Evolutionary conservation across 2,329 filamentous ascomycete species (phyloP).

Genomic region (Phyllachora maydis): DNA sequence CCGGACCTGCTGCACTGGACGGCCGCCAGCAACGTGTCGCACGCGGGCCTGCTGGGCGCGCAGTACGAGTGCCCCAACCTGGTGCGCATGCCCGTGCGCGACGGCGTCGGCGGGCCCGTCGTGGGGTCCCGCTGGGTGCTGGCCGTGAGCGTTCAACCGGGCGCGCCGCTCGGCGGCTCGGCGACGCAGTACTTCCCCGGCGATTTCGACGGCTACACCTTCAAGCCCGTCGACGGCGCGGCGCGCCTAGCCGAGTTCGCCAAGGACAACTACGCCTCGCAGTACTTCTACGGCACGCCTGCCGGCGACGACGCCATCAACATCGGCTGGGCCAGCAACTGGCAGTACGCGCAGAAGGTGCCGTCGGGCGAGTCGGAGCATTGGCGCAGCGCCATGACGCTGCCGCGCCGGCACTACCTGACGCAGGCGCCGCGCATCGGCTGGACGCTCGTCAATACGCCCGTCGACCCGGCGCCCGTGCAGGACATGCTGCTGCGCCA

Average conservation of each 20-base stretch:
- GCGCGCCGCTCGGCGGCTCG: slow-evolving; percentile 32
- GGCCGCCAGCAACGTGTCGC: slow-evolving; percentile 33
- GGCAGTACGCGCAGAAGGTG: slow-evolving; percentile 32
- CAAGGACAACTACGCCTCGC: slow-evolving; percentile 33
- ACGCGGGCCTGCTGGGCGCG: slow-evolving; percentile 25
- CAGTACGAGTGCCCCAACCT: slow-evolving; percentile 47
- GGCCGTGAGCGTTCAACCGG: slow-evolving; percentile 32
- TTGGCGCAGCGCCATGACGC: slow-evolving; percentile 28
- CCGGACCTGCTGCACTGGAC: slow-evolving; percentile 24
- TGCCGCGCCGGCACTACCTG: slow-evolving; percentile 29
- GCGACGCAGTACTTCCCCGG: slow-evolving; percentile 35
- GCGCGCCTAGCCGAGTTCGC: slow-evolving; percentile 21
- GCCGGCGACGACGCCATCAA: slow-evolving; percentile 18
- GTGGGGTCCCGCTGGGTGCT: slow-evolving; percentile 21
- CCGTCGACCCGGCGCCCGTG: slow-evolving; percentile 25
- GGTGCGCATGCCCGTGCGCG: slow-evolving; percentile 27
- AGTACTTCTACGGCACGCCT: slow-evolving; percentile 28
- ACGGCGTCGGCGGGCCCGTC: slow-evolving; percentile 6
- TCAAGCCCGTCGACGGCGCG: slow-evolving; percentile 19
- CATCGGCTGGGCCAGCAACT: slow-evolving; percentile 37
- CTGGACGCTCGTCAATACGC: slow-evolving; percentile 25
- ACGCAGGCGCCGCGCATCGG: slow-evolving; percentile 26
- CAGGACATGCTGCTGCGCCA: slow-evolving; percentile 21
- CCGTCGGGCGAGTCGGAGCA: slow-evolving; percentile 29
- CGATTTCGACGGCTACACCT: slow-evolving; percentile 43